Evolutionary conservation across 345 rosid genomes (phyloP), one percentile per base, ranked within the genome.

Genomic region (Anacardium occidentale): DNA sequence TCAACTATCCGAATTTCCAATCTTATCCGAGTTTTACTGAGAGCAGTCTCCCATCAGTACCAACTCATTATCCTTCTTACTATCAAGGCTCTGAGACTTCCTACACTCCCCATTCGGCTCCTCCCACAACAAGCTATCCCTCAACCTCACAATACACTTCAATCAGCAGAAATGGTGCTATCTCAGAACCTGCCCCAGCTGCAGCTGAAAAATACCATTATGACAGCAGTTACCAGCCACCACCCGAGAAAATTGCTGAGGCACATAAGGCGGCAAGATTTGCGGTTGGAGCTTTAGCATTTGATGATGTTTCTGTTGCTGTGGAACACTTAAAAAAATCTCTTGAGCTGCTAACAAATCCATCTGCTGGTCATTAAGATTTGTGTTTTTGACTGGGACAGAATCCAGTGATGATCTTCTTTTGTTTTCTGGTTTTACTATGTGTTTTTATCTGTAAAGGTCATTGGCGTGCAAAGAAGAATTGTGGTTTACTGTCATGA

Each of bases 191-290:
- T 70, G 53, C 70, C 34, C 87, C 81, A 20, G 21, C 80, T 76
- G 22, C 87, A 4, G 37, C 83, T 42, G 80, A 84, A 74, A 73
- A 82, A 53, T 88, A 83, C 81, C 81, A 91, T 61, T 89, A 94
- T 48, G 97, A 94, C 83, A 78, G 86, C 75, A 90, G 85, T 77
- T 91, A 91, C 85, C 88, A 82, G 80, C 99, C 98, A n/a, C 78
- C 91, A 29, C 90, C 98, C 6, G 98, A 89, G 79, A 92, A 90
- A 83, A 82, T 95, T 7, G 86, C 89, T 0, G 98, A 91, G 79
- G 99, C 99, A 62, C 99, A 86, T 76, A 95, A 95, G 79, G 97
- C 99, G 75, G 99, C 99, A 2, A 86, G 96, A 82, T 92, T 95
- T 75, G 99, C 99, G 0, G 99, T 95, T 68, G 96, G 97, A 66